Evolutionary conservation across 176 grass and related monocot species (phyloP), one percentile per base, ranked within the genome.

Genomic region (Chloris gayana): DNA sequence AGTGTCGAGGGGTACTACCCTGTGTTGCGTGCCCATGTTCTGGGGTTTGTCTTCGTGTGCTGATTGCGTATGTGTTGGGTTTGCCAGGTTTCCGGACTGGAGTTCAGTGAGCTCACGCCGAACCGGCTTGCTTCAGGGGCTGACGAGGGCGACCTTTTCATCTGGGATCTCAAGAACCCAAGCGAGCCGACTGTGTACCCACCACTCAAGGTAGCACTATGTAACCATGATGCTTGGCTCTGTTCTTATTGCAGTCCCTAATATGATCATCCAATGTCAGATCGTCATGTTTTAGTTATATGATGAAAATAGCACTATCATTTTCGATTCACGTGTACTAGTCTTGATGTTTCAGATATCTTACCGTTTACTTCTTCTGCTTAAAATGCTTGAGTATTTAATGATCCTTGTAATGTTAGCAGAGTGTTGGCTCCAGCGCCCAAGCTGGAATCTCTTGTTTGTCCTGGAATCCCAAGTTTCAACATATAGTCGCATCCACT

Each of bases 381-480:
- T 69, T 11, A 68, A 82, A 5, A 60, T 77, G 35, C 39, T 39
- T 74, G 29, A 60, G 39, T 67, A 19, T 24, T 69, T 64, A 74
- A 61, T 73, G 42, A 15, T 84, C 77, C 8, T 73, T 81, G 51
- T 81, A 53, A 77, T 89, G 56, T 60, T 72, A 61, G 49, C 74
- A 99, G 96, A 91, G 93, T 84, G 92, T 86, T 86, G 90, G 96
- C n/a, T 95, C 96, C 46, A 85, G 87, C 69, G 70, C 84, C 54
- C 96, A 99, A 91, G 87, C 88, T 79, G 96, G 95, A 87, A 86
- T 99, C 70, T 91, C 96, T 75, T 95, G 73, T 83, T 88, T 95
- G 71, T 91, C 96, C 33, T 99, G 96, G 96, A 99, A 99, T 84
- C 90, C 88, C 19, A 99, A 99, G 74, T 93, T 95, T 80, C 92